phyloP scores from a whole-genome alignment of 129 eudicot species.

The Solidago caesia region DNA sequence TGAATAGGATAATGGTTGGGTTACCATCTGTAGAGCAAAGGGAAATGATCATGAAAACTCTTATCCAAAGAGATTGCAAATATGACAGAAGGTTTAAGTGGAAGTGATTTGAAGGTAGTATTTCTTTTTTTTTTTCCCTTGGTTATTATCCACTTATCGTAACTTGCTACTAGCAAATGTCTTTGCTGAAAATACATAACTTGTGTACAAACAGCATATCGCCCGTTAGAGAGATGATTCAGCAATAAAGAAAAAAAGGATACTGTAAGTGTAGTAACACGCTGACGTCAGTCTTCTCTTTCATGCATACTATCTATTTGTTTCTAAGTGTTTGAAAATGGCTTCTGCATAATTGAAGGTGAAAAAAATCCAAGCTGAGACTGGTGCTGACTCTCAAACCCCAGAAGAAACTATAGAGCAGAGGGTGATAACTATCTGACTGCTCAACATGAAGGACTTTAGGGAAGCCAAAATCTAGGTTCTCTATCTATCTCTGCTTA shows the following conservation, averaged over 20 bases:
- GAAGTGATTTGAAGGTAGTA: conserved; percentile 85
- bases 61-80: conserved; percentile 85
- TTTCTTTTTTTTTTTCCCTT: not conserved
- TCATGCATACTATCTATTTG: not conserved
- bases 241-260: conserved; percentile 78
- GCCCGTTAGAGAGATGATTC: conserved; percentile 96
- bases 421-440: conserved; percentile 67
- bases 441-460: conserved; percentile 79
- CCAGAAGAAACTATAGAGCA: conserved; percentile 44
- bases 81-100: conserved; percentile 86
- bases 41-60: conserved; percentile 73
- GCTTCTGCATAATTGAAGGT: conserved; percentile 41
- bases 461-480: conserved; percentile 85
- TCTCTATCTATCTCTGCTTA: not conserved
- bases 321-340: conserved; percentile 1
- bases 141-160: not conserved
- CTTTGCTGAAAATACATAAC: conserved; percentile 46
- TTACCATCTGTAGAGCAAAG: conserved; percentile 80
- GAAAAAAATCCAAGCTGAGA: conserved; percentile 47
- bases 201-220: conserved; percentile 86
- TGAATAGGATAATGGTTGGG: conserved; percentile 82
- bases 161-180: not conserved
- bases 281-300: not conserved
- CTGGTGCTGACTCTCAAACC: conserved; percentile 22
- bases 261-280: conserved; percentile 40